Evolutionary conservation across 441 rosid species (phyloP), one percentile per base, ranked within the genome.

Genomic region (Croton laevigatus): DNA sequence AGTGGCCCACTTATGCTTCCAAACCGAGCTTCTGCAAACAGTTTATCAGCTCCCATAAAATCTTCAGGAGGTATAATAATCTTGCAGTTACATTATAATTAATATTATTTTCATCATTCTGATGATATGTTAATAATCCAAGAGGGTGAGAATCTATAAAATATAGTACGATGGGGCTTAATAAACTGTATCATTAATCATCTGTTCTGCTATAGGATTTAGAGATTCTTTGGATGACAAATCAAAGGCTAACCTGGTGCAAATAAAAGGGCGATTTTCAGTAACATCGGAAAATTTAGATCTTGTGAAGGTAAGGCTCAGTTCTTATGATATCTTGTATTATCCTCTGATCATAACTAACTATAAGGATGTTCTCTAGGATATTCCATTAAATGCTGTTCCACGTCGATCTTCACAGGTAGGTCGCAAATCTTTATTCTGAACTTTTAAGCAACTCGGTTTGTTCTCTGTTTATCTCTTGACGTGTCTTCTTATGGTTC

Each of bases 271-370:
- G 70, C 78, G 98, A 58, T 96, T 96, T 77, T 96, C 98, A 13
- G 99, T 96, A 62, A 96, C 99, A 71, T 96, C 99, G 72, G 99
- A 92, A 81, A 96, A 89, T 82, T 72, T 96, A 63, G 99, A 96
- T 85, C 96, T 90, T 79, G 89, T 76, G 68, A 96, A 93, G 97
- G 99, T 93, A 79, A 73, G 65, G 20, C 58, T 85, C 57, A 74
- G 61, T 70, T 78, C 49, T 68, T 34, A 32, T 73, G 65, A 70
- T 62, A 55, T 61, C 37, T 68, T 71, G 48, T 77, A 42, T 59
- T 81, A 23, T 73, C 32, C 17, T 46, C 62, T 62, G 63, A 64
- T 77, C 23, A 62, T 77, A 66, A 69, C 97, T 88, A 81, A 93
- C 85, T 63, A 68, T 8, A 76, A 83, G 72, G 63, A 80, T 85